Evolutionary conservation across 2,329 filamentous ascomycete genomes (phyloP), one percentile per base, ranked within the genome.

Genomic region (Fusarium sacchari): DNA sequence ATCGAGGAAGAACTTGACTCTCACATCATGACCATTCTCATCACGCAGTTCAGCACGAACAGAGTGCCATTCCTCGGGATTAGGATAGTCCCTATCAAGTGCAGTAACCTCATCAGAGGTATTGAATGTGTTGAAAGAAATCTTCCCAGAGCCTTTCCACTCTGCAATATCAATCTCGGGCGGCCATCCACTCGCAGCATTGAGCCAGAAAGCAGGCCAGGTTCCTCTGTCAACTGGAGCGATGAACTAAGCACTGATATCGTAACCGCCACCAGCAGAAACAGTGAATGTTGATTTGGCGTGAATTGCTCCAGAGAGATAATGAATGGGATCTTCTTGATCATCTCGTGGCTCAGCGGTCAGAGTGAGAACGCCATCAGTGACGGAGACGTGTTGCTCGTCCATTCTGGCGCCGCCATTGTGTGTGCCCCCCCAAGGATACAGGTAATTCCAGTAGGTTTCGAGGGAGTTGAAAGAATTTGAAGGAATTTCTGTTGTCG

Each of bases 1-100:
- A 5, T 74, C 71, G 6, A 74, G 63, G 22, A 74, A 74, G n/a
- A 74, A 74, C 36, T 74, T 74, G n/a, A 74, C 62, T 20, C 71
- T 60, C 15, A 74, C 71, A 42, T 74, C 67, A 18, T 34, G 50
- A 0, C 71, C 71, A 28, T 74, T 74, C 50, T 74, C 71, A 32
- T 74, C 71, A 4, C 71, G 64, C 63, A 74, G 22, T 22, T 74
- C 71, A 36, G 71, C 71, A 36, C 71, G 52, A 13, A 74, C 71
- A 37, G 67, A 72, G 24, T 74, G 71, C 71, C 71, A 74, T 39
- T 69, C 34, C 24, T 24, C 36, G 14, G 71, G 71, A 18, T 72
- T 49, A 0, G 63, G 71, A 28, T 74, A 74, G 53, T 72, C 56
- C 5, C 69, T 39, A 26, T 74, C 67, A 5, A 74, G 40, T 2